Percentiles rank a stretch among this genome's conserved stretches.
Conservation (phyloP, 352 stramenopile genomes). For the Pythium volutum region DNA sequence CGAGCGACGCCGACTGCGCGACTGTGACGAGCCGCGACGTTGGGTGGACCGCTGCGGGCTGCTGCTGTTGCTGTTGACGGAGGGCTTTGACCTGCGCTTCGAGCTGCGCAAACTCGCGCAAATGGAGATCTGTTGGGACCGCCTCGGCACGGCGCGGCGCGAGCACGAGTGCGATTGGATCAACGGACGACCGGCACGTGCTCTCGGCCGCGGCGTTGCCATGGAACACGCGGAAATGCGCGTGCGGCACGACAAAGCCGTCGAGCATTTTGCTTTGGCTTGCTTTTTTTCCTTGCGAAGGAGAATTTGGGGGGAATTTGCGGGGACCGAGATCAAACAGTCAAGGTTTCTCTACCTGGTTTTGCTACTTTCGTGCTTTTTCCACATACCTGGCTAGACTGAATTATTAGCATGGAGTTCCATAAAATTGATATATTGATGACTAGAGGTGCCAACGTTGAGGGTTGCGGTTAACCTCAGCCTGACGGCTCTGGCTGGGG, state of each 20-base stretch:
- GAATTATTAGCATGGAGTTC: too few relatives aligned
- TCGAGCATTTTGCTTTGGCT: slow-evolving; percentile 32
- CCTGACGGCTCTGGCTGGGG: background rate
- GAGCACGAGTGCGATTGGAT: slow-evolving; percentile 33
- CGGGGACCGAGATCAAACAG: background rate
- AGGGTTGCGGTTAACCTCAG: background rate
- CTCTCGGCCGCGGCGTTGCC: slow-evolving; percentile 37
- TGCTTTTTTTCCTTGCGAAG: background rate
- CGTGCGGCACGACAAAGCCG: slow-evolving; percentile 39
- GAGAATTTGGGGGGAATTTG: background rate
- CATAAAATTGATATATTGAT: too few relatives aligned
- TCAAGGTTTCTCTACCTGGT: background rate
- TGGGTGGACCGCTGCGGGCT: slow-evolving; percentile 1
- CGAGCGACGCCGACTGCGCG: slow-evolving; percentile 23
- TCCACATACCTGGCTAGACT: too few relatives aligned
- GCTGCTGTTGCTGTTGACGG: slow-evolving; percentile 33
- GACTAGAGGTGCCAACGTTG: slow-evolving; percentile 5
- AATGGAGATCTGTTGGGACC: slow-evolving; percentile 42
- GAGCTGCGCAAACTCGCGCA: slow-evolving; percentile 56
- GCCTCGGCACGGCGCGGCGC: slow-evolving; percentile 5
- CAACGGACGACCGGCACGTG: slow-evolving; percentile 21
- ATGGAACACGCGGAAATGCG: slow-evolving; percentile 62
- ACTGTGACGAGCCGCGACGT: slow-evolving; percentile 18
- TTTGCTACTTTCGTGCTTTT: background rate
- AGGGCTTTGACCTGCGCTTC: slow-evolving; percentile 58